phyloP scores from a whole-genome alignment of 768 basidiomycete species.

The Ramaria sp. region DNA sequence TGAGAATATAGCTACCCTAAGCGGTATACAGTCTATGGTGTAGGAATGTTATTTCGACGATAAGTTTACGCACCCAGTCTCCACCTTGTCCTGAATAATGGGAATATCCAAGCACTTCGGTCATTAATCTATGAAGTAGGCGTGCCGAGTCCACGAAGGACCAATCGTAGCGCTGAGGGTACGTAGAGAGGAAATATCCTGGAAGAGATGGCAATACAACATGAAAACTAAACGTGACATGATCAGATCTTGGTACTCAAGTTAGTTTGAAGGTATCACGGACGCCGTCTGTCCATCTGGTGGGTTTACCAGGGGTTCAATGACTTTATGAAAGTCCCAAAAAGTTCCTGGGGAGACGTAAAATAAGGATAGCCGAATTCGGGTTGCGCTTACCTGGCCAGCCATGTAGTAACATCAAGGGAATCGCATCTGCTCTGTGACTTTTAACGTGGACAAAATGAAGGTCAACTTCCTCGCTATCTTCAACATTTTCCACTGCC shows the following conservation, averaged over 20 bases:
- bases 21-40: too few relatives aligned
- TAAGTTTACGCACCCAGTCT: conserved; percentile 10
- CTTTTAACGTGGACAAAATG: conserved; percentile 12
- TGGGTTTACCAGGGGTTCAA: conserved; percentile 12
- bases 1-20: conserved; percentile 14
- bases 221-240: conserved; percentile 10
- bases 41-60: too few relatives aligned
- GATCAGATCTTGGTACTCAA: neutral
- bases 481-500: conserved; percentile 1
- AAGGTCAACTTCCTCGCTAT: conserved; percentile 8
- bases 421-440: conserved; percentile 7
- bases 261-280: neutral
- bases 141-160: conserved; percentile 11
- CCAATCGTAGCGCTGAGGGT: conserved; percentile 10
- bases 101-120: conserved; percentile 12
- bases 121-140: conserved; percentile 13
- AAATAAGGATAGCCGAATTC: neutral
- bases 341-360: conserved; percentile 9
- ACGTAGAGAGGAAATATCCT: conserved; percentile 13
- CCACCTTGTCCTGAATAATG: conserved; percentile 13
- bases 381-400: conserved; percentile 9
- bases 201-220: conserved; percentile 14
- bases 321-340: conserved; percentile 15
- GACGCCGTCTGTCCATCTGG: conserved; percentile 10
- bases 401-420: conserved; percentile 11